Base-by-base conservation (phyloP, 2,329 filamentous ascomycete genomes). In the Arthroderma uncinatum region DNA sequence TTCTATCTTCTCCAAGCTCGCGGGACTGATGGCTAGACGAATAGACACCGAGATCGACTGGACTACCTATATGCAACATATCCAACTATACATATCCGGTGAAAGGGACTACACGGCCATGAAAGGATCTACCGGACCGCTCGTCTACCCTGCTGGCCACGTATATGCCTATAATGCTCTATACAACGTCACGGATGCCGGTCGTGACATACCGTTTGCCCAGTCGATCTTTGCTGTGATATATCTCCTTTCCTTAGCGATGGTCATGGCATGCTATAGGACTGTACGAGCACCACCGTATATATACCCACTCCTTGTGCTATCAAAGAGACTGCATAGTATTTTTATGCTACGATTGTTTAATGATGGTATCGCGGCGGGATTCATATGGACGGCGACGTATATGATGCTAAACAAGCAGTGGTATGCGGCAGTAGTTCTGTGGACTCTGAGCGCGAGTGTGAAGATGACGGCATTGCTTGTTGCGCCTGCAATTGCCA, bases 21-120 rank as follows among this genome's bases (percentile, higher is more conserved):
- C 23, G 37, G 36, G 56, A 42, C 36, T 57, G 55, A 60, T 52
- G 60, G 9, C 62, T 47, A 44, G 63, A 79, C 55, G 53, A 16
- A 44, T 63, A 88, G 93, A 98, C 70, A 98, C 93, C 44, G 93
- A 98, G 72, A 98, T 98, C 67, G 93, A 98, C 74, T 98, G 92
- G 92, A 81, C 80, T 59, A 89, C 93, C 0, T 98, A 98, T 72
- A 97, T 98, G 91, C 81, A 96, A 70, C 93, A 98, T 67, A 79
- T 97, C 47, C 74, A 80, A 40, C 84, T 91, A 64, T 93, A 86
- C 67, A 75, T 91, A 48, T 78, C 82, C 16, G 93, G 93, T 66
- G 91, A 97, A 76, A 83, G 87, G 68, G 86, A 96, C 72, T 98
- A 98, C 71, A 82, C 82, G 60, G 80, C 84, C 58, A 91, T 98